These are phyloP conservation scores for Monosporascus sp. DNA, from an alignment of 2,329 filamentous ascomycete genomes.

Conservation along the genomic window DNA sequence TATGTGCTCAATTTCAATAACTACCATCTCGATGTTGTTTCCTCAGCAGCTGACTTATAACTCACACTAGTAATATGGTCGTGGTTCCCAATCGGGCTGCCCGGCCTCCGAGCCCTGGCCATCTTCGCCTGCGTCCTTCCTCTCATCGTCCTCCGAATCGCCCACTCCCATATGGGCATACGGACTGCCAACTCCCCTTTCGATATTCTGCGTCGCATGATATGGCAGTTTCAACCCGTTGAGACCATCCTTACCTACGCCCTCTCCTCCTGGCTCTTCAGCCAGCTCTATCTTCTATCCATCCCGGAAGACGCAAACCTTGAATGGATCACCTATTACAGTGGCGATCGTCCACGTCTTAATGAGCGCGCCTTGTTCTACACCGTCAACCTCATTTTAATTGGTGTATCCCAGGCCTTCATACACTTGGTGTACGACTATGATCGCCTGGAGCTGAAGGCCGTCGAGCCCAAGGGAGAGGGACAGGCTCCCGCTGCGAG, in stretches of 20 bases:
- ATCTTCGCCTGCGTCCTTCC: conserved; percentile 72
- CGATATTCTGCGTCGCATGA: conserved; percentile 55
- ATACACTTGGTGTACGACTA: conserved; percentile 68
- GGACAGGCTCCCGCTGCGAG: conserved; percentile 11
- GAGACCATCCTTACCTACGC: conserved; percentile 72
- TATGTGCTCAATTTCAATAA: conserved; percentile 37
- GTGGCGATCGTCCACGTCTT: conserved; percentile 65
- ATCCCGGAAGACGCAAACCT: conserved; percentile 55
- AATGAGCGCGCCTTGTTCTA: conserved; percentile 87
- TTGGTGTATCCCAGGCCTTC: conserved; percentile 65
- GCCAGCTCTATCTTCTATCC: conserved; percentile 75
- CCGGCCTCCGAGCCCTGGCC: conserved; percentile 67
- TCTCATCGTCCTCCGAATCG: conserved; percentile 80
- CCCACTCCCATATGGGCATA: conserved; percentile 70
- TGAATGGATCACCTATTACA: conserved; percentile 66
- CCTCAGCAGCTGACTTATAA: background rate
- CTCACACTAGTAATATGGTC: conserved; percentile 64
- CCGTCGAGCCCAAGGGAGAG: conserved; percentile 22
- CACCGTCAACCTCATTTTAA: conserved; percentile 60
- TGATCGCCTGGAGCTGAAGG: conserved; percentile 56
- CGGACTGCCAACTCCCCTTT: conserved; percentile 66
- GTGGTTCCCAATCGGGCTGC: conserved; percentile 75
- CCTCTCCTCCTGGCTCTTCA: conserved; percentile 73
- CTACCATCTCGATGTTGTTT: background rate
- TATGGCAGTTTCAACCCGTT: conserved; percentile 54